A percentile compares a stretch with the other conserved stretches of the same genome.
Conservation (phyloP, 2,329 filamentous ascomycete species). For the Epichloe sylvatica region DNA sequence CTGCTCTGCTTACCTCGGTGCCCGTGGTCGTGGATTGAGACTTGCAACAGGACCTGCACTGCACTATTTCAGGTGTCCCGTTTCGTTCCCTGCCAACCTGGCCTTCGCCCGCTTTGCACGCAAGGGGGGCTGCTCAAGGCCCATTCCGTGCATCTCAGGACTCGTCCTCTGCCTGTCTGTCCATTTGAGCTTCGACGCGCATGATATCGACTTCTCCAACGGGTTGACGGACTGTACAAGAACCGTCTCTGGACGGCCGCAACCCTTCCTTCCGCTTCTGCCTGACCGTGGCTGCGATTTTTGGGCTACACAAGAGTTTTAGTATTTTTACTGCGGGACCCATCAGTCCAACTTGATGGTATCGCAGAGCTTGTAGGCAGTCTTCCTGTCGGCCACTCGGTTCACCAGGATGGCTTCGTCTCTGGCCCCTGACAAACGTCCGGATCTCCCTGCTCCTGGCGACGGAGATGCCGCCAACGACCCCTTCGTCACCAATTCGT, state of each 20-base stretch:
- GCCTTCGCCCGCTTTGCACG: neutral
- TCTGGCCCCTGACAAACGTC: constrained; percentile 26
- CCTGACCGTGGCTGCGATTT: neutral
- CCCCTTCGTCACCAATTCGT: constrained; percentile 40
- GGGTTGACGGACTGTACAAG: neutral
- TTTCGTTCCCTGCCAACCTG: neutral
- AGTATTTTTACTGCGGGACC: neutral
- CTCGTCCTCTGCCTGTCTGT: neutral
- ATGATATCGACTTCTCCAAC: neutral
- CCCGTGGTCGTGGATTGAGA: neutral
- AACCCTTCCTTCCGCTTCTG: neutral
- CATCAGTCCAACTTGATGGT: constrained; percentile 1
- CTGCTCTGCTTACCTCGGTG: neutral
- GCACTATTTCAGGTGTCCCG: neutral
- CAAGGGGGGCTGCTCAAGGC: neutral
- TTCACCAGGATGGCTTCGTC: constrained; percentile 28
- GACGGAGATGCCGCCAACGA: constrained; percentile 30
- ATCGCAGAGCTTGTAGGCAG: constrained; percentile 9
- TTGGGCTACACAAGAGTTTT: neutral
- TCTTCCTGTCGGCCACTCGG: constrained; percentile 10
- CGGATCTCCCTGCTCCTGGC: constrained; percentile 25
- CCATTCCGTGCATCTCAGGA: neutral
- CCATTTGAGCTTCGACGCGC: neutral
- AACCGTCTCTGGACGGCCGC: constrained; percentile 2
- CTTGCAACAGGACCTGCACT: constrained; percentile 1